These are phyloP conservation scores for Thymus quinquecostatus DNA, from an alignment of 257 asterid genomes.

Conservation along the genomic window DNA sequence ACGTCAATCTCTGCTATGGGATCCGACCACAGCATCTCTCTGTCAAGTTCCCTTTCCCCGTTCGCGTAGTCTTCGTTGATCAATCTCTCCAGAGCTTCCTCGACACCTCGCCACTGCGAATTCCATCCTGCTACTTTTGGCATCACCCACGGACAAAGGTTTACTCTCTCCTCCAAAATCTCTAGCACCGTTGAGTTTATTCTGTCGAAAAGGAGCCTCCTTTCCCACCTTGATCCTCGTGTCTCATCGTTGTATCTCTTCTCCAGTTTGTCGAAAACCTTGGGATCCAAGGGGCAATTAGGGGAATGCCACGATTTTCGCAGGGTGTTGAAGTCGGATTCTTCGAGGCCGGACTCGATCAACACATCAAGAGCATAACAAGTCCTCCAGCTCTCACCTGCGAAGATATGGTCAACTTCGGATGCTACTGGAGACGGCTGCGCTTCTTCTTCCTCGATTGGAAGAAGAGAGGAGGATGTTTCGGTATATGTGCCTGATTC, in stretches of 20 bases:
- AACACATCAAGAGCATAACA: conserved; percentile 59
- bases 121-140: conserved; percentile 36
- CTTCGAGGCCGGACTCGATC: conserved; percentile 56
- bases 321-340: conserved; percentile 42
- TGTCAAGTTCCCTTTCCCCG: conserved; percentile 45
- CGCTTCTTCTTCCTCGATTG: conserved; percentile 47
- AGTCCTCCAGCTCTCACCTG: conserved; percentile 59
- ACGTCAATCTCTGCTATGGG: conserved; percentile 46
- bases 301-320: conserved; percentile 57
- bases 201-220: conserved; percentile 70
- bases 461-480: conserved; percentile 29
- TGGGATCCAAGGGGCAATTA: conserved; percentile 65
- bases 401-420: conserved; percentile 38
- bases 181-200: conserved; percentile 58
- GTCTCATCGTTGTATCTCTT: conserved; percentile 44
- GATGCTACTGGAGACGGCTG: conserved; percentile 35
- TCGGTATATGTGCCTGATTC: conserved; percentile 61
- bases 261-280: conserved; percentile 66
- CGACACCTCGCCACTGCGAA: conserved; percentile 41
- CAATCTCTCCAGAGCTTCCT: conserved; percentile 48
- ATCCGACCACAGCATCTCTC: conserved; percentile 66
- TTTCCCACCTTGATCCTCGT: conserved; percentile 48
- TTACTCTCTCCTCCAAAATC: conserved; percentile 42
- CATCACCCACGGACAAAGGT: conserved; percentile 61
- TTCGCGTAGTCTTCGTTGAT: conserved; percentile 38